Conservation (phyloP, 2,329 filamentous ascomycete species). For the Fonsecaea nubica region DNA sequence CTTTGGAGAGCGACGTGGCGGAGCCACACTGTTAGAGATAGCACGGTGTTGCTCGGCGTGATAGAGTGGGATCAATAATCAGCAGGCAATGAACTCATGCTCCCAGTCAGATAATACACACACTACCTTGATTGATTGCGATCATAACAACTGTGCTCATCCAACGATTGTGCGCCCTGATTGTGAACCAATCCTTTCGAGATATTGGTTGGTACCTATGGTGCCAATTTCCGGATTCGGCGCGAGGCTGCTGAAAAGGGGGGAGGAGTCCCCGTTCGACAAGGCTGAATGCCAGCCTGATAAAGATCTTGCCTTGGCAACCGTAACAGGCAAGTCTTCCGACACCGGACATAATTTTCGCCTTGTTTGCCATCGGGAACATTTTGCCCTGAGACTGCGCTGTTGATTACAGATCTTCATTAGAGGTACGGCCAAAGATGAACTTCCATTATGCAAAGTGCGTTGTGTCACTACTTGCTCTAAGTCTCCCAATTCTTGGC, state of each 20-base stretch:
- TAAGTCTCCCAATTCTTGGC: background rate
- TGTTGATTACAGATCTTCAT: background rate
- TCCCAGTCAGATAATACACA: conserved; percentile 24
- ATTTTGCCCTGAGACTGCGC: background rate
- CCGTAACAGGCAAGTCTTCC: conserved; percentile 17
- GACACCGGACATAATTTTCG: conserved; percentile 1
- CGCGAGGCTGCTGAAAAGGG: conserved; percentile 23
- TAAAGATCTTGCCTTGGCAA: background rate
- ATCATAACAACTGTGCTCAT: background rate
- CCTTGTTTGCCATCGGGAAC: background rate
- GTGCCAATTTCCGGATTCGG: background rate
- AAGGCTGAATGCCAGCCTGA: conserved; percentile 24
- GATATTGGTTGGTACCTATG: background rate
- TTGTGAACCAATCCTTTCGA: background rate
- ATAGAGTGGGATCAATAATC: conserved; percentile 14
- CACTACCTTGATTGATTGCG: conserved; percentile 21
- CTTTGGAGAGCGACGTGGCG: conserved; percentile 21
- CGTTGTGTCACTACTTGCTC: background rate
- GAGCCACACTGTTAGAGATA: conserved; percentile 6
- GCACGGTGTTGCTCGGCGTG: conserved; percentile 5
- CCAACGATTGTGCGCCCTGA: background rate
- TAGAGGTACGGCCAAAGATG: background rate
- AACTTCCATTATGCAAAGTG: background rate
- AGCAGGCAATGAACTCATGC: conserved; percentile 24
- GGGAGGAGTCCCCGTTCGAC: conserved; percentile 5